Conservation (phyloP, 2,329 filamentous ascomycete species). For the Aspergillus pseudonomiae region DNA sequence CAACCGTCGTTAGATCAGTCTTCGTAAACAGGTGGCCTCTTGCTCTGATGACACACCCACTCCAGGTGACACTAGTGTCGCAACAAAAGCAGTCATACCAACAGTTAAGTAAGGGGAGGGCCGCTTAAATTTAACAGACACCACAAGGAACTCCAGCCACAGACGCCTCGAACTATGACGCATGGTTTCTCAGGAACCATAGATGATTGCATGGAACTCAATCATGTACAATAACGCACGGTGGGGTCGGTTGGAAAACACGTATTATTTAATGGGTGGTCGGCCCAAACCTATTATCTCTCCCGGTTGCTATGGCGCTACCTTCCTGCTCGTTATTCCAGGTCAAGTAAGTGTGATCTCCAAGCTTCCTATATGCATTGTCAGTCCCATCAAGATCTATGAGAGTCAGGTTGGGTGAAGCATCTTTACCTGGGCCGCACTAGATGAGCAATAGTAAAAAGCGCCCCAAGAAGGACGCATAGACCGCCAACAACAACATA, state of each 20-base stretch:
- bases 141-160: constrained; percentile 7
- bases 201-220: background rate
- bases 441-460: constrained; percentile 90
- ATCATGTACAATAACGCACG: constrained; percentile 16
- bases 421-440: constrained; percentile 77
- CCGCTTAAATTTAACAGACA: constrained; percentile 6
- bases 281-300: constrained; percentile 55
- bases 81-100: constrained; percentile 1
- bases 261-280: constrained; percentile 22
- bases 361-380: constrained; percentile 75
- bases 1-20: background rate
- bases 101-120: constrained; percentile 1
- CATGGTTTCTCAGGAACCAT: background rate
- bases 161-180: constrained; percentile 18
- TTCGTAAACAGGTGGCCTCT: background rate
- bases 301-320: constrained; percentile 57
- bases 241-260: background rate
- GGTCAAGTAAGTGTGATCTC: constrained; percentile 94
- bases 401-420: background rate
- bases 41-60: background rate
- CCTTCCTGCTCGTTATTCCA: constrained; percentile 79
- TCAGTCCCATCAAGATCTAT: background rate
- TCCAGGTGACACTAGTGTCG: background rate
- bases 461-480: constrained; percentile 81
- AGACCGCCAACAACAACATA: constrained; percentile 93